Evolutionary conservation across 2,329 filamentous ascomycete species (phyloP), one percentile per base, ranked within the genome.

Genomic region (Neofusicoccum laricinum): DNA sequence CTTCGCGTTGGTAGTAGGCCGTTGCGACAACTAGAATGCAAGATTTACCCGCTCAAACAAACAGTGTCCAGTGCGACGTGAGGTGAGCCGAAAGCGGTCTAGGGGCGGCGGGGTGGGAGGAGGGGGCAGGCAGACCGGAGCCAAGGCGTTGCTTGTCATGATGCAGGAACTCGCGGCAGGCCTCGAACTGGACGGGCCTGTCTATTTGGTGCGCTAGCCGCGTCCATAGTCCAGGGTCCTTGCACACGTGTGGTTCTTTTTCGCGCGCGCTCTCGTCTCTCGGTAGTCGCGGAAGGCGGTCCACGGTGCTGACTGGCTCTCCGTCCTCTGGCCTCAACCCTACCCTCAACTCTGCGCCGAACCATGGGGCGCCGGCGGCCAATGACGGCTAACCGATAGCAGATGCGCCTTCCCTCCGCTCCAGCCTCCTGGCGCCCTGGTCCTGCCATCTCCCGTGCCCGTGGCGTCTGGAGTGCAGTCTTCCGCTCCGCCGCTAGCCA

Each of bases 1-100:
- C 61, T 64, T 55, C 41, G 61, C 61, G 40, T 64, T 64, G 50
- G 40, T 64, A 64, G 61, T 64, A 55, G 49, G 61, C 61, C 61
- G 61, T 32, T 64, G 61, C 49, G 61, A 64, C 38, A 45, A 64
- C 61, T 64, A 55, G 61, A 64, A 64, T 64, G 61, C 61, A 55
- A 64, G 61, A 64, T 64, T 64, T 64, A 64, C 61, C 61, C 61
- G 12, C 61, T 63, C 61, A 62, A 36, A 17, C 25, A 21, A 43
- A 19, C 30, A n/a, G n/a, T n/a, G n/a, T n/a, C 21, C 14, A 17
- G 25, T 57, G 53, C 38, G 11, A 7, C 2, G 38, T 34, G 40
- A 58, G 3, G 38, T 34, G 5, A 46, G 11, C 8, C 3, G 10
- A 4, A 4, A 25, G 38, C 6, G 30, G 17, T 10, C 4, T 15